Conservation (phyloP, 345 rosid genomes). For the Pelargonium nanum region DNA sequence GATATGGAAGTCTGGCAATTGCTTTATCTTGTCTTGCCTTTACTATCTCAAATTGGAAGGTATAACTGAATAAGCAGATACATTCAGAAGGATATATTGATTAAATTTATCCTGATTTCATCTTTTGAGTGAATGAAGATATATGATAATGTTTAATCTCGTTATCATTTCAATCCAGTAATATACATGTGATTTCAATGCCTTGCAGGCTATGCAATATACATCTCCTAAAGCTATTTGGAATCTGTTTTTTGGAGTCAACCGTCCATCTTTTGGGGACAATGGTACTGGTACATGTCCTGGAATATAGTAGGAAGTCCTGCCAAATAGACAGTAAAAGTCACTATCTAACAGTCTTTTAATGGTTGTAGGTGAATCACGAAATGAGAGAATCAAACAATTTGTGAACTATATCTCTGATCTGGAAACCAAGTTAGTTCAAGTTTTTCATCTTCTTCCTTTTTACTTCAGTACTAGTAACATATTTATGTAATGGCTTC, state of each 20-base stretch:
- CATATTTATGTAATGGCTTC: neutral
- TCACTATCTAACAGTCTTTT: slow-evolving; percentile 7
- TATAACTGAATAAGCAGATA: slow-evolving; percentile 12
- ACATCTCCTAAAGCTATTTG: slow-evolving; percentile 82
- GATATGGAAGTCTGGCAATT: slow-evolving; percentile 81
- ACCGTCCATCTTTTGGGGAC: slow-evolving; percentile 35
- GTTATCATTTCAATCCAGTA: neutral
- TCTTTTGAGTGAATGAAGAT: neutral
- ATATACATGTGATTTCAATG: neutral
- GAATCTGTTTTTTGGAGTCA: slow-evolving; percentile 63
- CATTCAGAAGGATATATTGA: neutral
- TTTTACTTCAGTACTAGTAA: slow-evolving; percentile 1
- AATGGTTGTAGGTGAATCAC: slow-evolving; percentile 35
- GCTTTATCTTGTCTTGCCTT: slow-evolving; percentile 62
- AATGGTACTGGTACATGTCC: slow-evolving; percentile 28
- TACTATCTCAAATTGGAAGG: slow-evolving; percentile 67
- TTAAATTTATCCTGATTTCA: neutral
- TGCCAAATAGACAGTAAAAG: neutral
- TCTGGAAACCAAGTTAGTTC: slow-evolving; percentile 56
- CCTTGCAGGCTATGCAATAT: slow-evolving; percentile 79
- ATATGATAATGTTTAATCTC: neutral
- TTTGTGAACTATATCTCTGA: slow-evolving; percentile 67
- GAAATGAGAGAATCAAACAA: slow-evolving; percentile 45
- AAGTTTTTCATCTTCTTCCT: slow-evolving; percentile 2
- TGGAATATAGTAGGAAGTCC: neutral